Conservation (phyloP, 768 basidiomycete species). For the Leucosporidium yakuticum region DNA sequence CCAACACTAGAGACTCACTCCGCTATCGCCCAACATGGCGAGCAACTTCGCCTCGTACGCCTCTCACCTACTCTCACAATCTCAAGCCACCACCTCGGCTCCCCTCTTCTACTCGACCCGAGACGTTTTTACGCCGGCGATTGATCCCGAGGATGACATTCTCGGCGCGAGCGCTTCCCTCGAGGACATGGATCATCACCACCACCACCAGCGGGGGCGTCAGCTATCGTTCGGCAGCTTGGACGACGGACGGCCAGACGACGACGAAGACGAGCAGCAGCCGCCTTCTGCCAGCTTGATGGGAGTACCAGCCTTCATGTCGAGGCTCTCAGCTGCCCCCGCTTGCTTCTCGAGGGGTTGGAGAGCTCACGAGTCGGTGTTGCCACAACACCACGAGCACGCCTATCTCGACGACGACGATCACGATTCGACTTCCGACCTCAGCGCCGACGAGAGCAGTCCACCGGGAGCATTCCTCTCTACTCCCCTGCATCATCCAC, state of each 20-base stretch:
- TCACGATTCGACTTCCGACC: too few relatives aligned
- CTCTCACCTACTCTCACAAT: slow-evolving; percentile 7
- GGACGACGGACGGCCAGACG: not conserved
- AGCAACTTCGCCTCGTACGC: slow-evolving; percentile 13
- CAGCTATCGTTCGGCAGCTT: slow-evolving; percentile 2
- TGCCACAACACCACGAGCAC: not conserved
- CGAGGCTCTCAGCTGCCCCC: not conserved
- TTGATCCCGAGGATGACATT: slow-evolving; percentile 17
- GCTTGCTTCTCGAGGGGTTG: slow-evolving; percentile 14
- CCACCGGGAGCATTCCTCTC: slow-evolving; percentile 22
- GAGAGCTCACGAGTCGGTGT: slow-evolving; percentile 25
- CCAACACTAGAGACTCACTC: too few relatives aligned
- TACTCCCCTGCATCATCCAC: not conserved
- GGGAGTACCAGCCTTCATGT: not conserved
- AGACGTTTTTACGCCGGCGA: not conserved
- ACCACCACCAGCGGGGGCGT: not conserved
- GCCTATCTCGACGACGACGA: slow-evolving; percentile 10
- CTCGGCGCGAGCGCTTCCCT: slow-evolving; percentile 5
- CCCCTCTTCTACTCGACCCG: slow-evolving; percentile 19
- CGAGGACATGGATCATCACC: not conserved
- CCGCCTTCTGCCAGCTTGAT: not conserved
- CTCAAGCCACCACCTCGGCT: not conserved
- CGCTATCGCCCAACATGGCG: too few relatives aligned
- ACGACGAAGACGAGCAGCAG: not conserved
- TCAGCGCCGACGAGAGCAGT: slow-evolving; percentile 9